phyloP scores from a whole-genome alignment of 192 early-diverging fungal genomes.

The Coemansia sp. region DNA sequence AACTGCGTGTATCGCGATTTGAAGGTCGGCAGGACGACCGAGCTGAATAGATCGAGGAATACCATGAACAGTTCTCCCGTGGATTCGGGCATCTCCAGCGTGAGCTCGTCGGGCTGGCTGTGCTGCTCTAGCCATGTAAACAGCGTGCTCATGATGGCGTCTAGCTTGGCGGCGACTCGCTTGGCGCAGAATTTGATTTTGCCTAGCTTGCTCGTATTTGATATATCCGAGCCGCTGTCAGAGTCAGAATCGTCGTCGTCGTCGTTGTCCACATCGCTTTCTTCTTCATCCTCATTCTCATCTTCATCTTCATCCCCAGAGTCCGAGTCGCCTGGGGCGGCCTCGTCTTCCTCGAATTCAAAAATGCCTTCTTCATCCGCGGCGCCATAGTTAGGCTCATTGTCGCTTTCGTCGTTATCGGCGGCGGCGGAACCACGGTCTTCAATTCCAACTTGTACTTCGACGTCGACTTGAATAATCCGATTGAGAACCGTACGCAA shows the following conservation, averaged over 20 bases:
- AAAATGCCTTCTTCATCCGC: conserved; percentile 43
- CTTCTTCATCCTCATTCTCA: neutral
- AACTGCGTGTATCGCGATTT: conserved; percentile 92
- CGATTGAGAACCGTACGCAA: conserved; percentile 75
- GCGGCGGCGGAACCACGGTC: conserved; percentile 64
- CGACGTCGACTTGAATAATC: conserved; percentile 87
- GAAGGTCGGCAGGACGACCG: conserved; percentile 78
- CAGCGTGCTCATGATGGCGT: conserved; percentile 66
- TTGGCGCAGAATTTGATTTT: conserved; percentile 44
- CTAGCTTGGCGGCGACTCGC: conserved; percentile 67
- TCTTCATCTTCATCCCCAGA: neutral
- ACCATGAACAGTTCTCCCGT: conserved; percentile 62
- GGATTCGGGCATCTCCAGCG: conserved; percentile 23
- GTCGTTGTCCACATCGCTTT: neutral
- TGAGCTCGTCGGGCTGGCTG: conserved; percentile 12
- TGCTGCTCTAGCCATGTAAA: conserved; percentile 60
- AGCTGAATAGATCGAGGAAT: conserved; percentile 77
- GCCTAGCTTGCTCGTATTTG: conserved; percentile 22
- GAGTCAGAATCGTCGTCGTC: conserved; percentile 16
- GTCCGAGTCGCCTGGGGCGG: neutral
- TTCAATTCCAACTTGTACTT: conserved; percentile 88
- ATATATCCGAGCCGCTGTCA: conserved; percentile 24
- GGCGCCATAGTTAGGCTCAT: conserved; percentile 3
- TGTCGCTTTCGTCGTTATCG: conserved; percentile 35
- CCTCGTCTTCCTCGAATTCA: conserved; percentile 56